Evolutionary conservation across 1,284 basidiomycete species (phyloP).

Genomic region (Cryptococcus amylolentus): DNA sequence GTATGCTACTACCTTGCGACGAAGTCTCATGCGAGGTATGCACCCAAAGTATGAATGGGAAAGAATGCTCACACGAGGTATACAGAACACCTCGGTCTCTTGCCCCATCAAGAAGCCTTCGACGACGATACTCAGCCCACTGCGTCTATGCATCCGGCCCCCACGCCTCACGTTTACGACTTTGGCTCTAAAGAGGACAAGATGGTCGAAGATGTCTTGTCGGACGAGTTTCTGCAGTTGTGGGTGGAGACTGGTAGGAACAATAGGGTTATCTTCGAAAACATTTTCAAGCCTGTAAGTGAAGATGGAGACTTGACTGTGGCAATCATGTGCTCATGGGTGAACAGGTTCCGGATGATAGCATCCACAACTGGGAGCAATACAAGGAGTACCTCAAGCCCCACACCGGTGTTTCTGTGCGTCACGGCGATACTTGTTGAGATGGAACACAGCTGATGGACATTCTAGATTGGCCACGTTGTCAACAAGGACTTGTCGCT

Average conservation of each 20-base stretch:
- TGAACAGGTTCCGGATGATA: slow-evolving; percentile 65
- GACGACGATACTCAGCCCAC: slow-evolving; percentile 55
- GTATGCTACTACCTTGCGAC: slow-evolving; percentile 42
- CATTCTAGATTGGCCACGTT: slow-evolving; percentile 74
- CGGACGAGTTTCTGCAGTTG: slow-evolving; percentile 59
- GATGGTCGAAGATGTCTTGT: slow-evolving; percentile 74
- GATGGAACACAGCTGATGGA: slow-evolving; percentile 5
- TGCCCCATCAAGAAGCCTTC: slow-evolving; percentile 47
- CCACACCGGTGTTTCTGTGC: slow-evolving; percentile 27
- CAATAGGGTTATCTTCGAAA: slow-evolving; percentile 70
- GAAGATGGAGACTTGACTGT: not conserved
- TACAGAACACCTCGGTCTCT: slow-evolving; percentile 82
- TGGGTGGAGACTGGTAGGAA: slow-evolving; percentile 69
- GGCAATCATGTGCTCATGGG: not conserved
- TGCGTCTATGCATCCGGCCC: slow-evolving; percentile 68
- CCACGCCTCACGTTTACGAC: slow-evolving; percentile 65
- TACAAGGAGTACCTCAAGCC: slow-evolving; percentile 62
- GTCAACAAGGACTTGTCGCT: slow-evolving; percentile 61
- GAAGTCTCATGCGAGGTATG: slow-evolving; percentile 44
- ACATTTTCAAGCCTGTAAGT: slow-evolving; percentile 40
- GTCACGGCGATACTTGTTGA: not conserved
- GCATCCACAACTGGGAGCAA: slow-evolving; percentile 69
- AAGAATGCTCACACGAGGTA: not conserved
- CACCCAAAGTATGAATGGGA: not conserved
- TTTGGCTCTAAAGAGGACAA: slow-evolving; percentile 59